phyloP scores from a whole-genome alignment of 495 filamentous ascomycete genomes.

The Neurospora sublineolata region DNA sequence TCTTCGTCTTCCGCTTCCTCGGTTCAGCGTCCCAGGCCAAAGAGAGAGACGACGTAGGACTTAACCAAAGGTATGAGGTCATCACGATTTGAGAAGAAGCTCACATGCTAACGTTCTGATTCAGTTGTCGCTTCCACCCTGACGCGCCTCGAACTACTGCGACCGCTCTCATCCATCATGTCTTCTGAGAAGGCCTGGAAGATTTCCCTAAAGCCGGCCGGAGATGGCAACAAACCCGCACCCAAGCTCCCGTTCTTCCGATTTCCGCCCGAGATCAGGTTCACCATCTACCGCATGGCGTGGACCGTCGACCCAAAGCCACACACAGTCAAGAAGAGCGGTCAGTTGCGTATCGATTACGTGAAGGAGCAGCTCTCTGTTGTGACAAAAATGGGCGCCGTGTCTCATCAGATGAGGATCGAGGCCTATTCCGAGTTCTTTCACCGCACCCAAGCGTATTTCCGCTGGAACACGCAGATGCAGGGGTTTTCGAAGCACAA shows the following conservation, averaged over 20 bases:
- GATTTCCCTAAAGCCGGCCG: not conserved
- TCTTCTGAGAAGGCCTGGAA: not conserved
- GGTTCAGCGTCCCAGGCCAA: not conserved
- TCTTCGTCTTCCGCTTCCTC: not conserved
- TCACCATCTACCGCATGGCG: not conserved
- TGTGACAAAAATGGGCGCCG: not conserved
- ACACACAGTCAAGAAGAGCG: not conserved
- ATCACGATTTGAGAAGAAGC: not conserved
- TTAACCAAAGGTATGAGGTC: not conserved
- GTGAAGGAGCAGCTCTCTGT: not conserved
- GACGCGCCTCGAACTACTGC: not conserved
- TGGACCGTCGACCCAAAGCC: not conserved
- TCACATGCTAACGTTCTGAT: not conserved
- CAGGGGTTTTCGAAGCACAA: not conserved
- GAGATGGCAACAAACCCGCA: not conserved
- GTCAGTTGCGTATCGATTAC: not conserved
- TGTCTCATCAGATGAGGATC: not conserved
- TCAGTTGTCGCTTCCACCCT: not conserved
- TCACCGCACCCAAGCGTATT: not conserved
- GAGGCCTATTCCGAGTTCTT: not conserved
- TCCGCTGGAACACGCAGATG: not conserved
- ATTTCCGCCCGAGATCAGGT: not conserved
- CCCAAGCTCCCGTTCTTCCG: not conserved
- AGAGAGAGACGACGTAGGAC: not conserved
- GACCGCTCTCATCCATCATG: not conserved